Base-by-base conservation (phyloP, 768 basidiomycete genomes). In the Kwoniella botswanensis region DNA sequence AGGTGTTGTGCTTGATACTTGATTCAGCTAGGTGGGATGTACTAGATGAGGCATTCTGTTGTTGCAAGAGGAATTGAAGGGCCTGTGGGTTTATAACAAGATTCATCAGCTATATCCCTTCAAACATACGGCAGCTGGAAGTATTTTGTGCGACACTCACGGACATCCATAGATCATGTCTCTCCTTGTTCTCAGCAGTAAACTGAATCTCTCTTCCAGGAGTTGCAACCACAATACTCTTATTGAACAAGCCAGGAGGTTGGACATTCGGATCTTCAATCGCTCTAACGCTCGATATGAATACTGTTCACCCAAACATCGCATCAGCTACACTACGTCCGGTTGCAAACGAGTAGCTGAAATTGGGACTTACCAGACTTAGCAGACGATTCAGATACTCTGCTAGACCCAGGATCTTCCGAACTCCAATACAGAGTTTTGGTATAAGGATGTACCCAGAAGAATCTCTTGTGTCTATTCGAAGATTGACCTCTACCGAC, bases 371-470 rank as follows among this genome's bases (percentile, higher is more conserved):
- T 85, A 98, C 96, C 94, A 83, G 93, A 95, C 89, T 97, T 98
- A 15, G 96, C 93, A 82, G 91, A 95, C 9, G 93, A 93, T 85
- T 98, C 94, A 1, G 91, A 89, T 18, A 93, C 92, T 75, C 90
- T 90, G 50, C 89, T 88, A 26, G 93, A 92, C 35, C 93, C 94
- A 61, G 96, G 97, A 85, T 98, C 96, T 11, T 90, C 89, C 18
- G 92, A 91, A 79, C 93, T 93, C 97, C 97, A 99, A 84, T 98
- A 98, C 69, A 99, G 79, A 4, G 94, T 98, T 86, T 93, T 93
- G 52, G 95, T 98, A 82, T 98, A 99, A 21, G 97, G 97, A 84
- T 98, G 96, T n/a, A 99, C 90, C 97, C 97, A 99, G 88, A 98
- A 97, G 89, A 94, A 99, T 46, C 97, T 88, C 83, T 89, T 90